Evolutionary conservation across 2,329 filamentous ascomycete species (phyloP).

Genomic region (Alternaria ethzedia): DNA sequence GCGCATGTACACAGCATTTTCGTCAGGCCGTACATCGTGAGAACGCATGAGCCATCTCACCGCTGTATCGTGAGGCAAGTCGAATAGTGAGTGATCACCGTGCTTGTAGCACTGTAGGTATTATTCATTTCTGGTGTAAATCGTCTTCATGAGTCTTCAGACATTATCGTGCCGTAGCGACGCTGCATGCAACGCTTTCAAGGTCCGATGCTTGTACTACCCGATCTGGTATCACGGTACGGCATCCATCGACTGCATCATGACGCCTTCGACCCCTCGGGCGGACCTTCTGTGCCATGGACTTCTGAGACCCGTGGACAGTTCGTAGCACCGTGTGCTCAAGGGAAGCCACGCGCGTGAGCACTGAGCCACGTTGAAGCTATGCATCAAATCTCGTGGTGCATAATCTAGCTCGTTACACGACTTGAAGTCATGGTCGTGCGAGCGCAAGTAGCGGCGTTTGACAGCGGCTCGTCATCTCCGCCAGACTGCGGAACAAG

Average conservation of each 20-base stretch:
- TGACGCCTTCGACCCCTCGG: constrained; percentile 10
- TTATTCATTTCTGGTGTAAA: constrained; percentile 9
- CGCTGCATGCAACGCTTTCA: constrained; percentile 18
- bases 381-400: constrained; percentile 39
- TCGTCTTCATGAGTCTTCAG: background rate
- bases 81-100: background rate
- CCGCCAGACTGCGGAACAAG: constrained; percentile 5
- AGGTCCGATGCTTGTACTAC: constrained; percentile 5
- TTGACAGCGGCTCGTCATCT: constrained; percentile 22
- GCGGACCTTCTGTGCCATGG: constrained; percentile 10
- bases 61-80: constrained; percentile 4
- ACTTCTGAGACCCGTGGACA: constrained; percentile 30
- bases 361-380: constrained; percentile 31
- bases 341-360: constrained; percentile 21
- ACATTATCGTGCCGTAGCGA: constrained; percentile 29
- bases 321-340: constrained; percentile 11
- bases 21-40: constrained; percentile 10
- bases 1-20: constrained; percentile 4
- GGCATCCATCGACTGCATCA: background rate
- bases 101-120: constrained; percentile 10
- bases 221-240: constrained; percentile 26
- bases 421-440: constrained; percentile 17
- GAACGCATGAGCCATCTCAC: constrained; percentile 1
- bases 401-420: constrained; percentile 45
- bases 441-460: constrained; percentile 19